Evolutionary conservation across 2,329 filamentous ascomycete species (phyloP).

Genomic region (Chalaropsis thielavioides): DNA sequence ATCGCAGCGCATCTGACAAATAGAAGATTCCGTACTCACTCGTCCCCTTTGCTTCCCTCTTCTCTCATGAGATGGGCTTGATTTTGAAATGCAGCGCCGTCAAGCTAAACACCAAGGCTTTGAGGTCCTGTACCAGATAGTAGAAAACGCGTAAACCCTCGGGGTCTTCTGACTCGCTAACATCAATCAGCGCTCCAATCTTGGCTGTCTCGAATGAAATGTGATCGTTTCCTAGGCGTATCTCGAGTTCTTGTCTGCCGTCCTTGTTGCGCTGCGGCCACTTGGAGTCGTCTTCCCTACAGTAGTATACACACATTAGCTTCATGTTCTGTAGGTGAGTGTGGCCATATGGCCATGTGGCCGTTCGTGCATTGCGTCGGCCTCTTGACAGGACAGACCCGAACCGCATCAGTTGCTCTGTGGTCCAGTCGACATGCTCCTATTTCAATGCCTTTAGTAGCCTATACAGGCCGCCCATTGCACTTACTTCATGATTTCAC

Average conservation of each 20-base stretch:
- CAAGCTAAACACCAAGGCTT: constrained; percentile 89
- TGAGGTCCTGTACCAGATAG: constrained; percentile 93
- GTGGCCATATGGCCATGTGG: background rate
- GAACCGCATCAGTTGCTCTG: no score
- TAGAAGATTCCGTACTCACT: no score
- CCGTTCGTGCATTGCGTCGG: background rate
- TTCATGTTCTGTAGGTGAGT: background rate
- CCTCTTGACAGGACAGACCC: no score
- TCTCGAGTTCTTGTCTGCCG: constrained; percentile 89
- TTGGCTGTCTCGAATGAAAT: constrained; percentile 99
- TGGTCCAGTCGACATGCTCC: no score
- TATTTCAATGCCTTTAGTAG: background rate
- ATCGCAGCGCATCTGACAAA: no score
- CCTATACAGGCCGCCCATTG: background rate
- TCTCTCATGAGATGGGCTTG: constrained; percentile 48
- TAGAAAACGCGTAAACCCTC: constrained; percentile 96
- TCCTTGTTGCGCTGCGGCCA: constrained; percentile 99
- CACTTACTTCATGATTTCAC: constrained; percentile 85
- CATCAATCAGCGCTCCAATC: constrained; percentile 91
- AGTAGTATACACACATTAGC: background rate
- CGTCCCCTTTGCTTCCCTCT: background rate
- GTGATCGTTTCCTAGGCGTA: constrained; percentile 82
- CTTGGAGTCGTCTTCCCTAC: constrained; percentile 89
- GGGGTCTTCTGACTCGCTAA: constrained; percentile 88
- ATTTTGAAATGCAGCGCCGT: constrained; percentile 98